Percentiles rank a stretch among this genome's conserved stretches.
phyloP scores from a whole-genome alignment of 2,329 filamentous ascomycete species.

The Colletotrichum salicis region DNA sequence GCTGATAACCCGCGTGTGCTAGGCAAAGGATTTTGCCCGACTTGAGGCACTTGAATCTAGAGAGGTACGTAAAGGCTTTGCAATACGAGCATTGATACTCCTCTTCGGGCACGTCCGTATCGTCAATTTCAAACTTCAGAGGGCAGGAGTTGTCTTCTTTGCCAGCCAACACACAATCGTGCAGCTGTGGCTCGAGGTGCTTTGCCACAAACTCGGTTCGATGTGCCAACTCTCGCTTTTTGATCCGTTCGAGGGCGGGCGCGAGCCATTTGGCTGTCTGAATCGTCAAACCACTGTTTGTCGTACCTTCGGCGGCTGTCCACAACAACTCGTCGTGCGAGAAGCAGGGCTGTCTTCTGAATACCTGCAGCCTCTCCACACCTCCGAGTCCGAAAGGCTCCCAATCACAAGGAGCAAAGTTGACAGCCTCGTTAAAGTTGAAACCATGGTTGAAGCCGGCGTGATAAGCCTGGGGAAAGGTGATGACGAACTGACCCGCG shows the following conservation, averaged over 20 bases:
- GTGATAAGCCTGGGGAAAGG: constrained; percentile 96
- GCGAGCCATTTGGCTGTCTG: constrained; percentile 95
- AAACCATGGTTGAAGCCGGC: constrained; percentile 99
- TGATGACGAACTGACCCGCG: constrained; percentile 95
- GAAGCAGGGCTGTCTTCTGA: constrained; percentile 93
- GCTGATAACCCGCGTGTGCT: constrained; percentile 79
- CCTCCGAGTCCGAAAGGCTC: constrained; percentile 90
- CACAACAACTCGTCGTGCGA: constrained; percentile 95
- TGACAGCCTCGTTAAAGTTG: constrained; percentile 99
- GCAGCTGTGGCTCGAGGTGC: constrained; percentile 66
- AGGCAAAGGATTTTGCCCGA: constrained; percentile 86
- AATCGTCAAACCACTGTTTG: constrained; percentile 73
- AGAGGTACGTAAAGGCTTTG: constrained; percentile 91
- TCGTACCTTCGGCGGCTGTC: constrained; percentile 85
- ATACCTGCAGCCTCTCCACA: constrained; percentile 86
- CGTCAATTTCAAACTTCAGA: constrained; percentile 72
- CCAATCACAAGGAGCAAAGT: constrained; percentile 96
- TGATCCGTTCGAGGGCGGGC: constrained; percentile 84
- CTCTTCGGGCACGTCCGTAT: constrained; percentile 85
- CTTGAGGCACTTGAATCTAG: constrained; percentile 85
- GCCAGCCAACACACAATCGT: constrained; percentile 64
- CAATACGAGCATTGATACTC: constrained; percentile 93
- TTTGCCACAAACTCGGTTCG: constrained; percentile 75
- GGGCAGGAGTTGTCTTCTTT: constrained; percentile 64
- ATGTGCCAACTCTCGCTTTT: constrained; percentile 75